Conservation (phyloP, 1,284 basidiomycete genomes). For the Mycena citricolor region DNA sequence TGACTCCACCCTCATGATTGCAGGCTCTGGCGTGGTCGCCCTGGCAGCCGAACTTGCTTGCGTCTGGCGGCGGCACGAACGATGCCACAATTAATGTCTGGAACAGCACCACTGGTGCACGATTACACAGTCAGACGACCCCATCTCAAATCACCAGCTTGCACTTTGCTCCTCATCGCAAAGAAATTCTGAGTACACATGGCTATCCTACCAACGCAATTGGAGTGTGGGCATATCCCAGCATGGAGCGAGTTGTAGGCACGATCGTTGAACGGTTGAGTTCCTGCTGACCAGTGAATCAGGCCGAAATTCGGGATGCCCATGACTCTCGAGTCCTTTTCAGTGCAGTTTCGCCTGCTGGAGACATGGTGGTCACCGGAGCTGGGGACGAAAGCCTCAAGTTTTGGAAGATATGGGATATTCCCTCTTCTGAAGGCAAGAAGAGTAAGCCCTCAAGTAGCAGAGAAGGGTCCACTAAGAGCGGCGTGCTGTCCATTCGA, state of each 20-base stretch:
- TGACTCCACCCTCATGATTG: neutral
- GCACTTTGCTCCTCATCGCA: slow-evolving; percentile 85
- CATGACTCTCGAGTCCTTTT: slow-evolving; percentile 90
- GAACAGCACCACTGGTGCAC: slow-evolving; percentile 88
- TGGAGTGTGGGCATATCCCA: slow-evolving; percentile 68
- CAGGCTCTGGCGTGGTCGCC: slow-evolving; percentile 96
- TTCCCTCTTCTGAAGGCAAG: slow-evolving; percentile 40
- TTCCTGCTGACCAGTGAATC: neutral
- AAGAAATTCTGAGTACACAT: slow-evolving; percentile 92
- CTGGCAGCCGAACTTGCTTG: slow-evolving; percentile 91
- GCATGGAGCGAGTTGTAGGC: slow-evolving; percentile 61
- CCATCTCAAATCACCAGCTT: slow-evolving; percentile 92
- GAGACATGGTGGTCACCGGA: slow-evolving; percentile 87
- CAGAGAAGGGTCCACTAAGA: slow-evolving; percentile 25
- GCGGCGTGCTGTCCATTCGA: slow-evolving; percentile 19
- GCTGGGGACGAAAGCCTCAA: slow-evolving; percentile 94
- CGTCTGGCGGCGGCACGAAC: slow-evolving; percentile 92
- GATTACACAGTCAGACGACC: slow-evolving; percentile 80
- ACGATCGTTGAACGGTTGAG: neutral
- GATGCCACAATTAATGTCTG: slow-evolving; percentile 95
- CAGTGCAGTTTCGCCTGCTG: slow-evolving; percentile 82
- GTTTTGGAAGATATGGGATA: slow-evolving; percentile 85
- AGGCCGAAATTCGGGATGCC: slow-evolving; percentile 85
- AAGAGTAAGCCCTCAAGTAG: slow-evolving; percentile 50
- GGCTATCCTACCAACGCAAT: slow-evolving; percentile 84